Conservation (phyloP, 1,139 yeast species). For the Pichia inconspicua region DNA sequence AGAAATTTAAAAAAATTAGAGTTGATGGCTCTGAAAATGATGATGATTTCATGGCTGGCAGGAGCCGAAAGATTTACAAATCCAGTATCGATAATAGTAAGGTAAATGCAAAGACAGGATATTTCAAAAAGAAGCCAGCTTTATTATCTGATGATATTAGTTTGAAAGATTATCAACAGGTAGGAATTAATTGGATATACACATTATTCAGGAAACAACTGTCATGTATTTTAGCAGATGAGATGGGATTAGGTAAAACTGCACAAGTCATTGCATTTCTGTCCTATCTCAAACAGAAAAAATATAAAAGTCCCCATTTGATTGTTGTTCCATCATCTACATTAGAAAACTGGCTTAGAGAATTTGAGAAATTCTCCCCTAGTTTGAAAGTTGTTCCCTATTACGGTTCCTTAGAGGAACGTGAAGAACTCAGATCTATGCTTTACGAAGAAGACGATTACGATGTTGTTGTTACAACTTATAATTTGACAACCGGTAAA, state of each 20-base stretch:
- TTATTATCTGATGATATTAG: conserved; percentile 55
- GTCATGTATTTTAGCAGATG: conserved; percentile 94
- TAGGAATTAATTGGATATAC: conserved; percentile 90
- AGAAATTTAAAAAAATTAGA: conserved; percentile 11
- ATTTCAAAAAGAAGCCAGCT: conserved; percentile 65
- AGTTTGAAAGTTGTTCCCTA: conserved; percentile 77
- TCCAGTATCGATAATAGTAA: conserved; percentile 6
- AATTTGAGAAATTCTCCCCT: conserved; percentile 85
- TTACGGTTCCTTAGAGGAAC: conserved; percentile 79
- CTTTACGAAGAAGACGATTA: conserved; percentile 51
- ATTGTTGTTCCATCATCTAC: conserved; percentile 96
- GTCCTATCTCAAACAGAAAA: conserved; percentile 68
- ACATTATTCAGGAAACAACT: conserved; percentile 67
- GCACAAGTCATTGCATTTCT: conserved; percentile 93
- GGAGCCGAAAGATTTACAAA: conserved; percentile 6
- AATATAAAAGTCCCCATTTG: conserved; percentile 61
- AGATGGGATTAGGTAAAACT: conserved; percentile 96
- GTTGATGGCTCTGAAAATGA: conserved; percentile 18
- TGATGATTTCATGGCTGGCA: conserved; percentile 10
- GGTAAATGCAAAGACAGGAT: conserved; percentile 27
- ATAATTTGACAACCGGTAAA: conserved; percentile 77
- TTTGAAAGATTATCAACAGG: conserved; percentile 85
- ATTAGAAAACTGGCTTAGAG: conserved; percentile 94
- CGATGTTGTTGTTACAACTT: conserved; percentile 92
- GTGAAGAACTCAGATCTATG: conserved; percentile 74